Evolutionary conservation across 108 stramenopile species (phyloP).

Genomic region (Schizochytrium sp.): DNA sequence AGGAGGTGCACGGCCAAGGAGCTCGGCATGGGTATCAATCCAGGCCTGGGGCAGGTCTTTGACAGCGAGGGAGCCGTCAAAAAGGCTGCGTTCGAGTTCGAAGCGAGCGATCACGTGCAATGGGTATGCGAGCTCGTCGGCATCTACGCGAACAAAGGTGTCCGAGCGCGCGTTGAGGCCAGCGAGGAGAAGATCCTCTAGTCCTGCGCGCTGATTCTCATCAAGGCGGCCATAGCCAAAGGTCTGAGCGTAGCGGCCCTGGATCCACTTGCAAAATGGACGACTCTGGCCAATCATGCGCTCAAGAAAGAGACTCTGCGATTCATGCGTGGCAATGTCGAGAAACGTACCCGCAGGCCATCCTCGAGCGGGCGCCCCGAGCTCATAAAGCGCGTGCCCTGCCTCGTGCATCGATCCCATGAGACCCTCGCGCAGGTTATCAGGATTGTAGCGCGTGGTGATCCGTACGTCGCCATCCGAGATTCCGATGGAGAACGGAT

Average conservation of each 20-base stretch:
- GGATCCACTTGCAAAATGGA: constrained; percentile 63
- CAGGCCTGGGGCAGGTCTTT: constrained; percentile 62
- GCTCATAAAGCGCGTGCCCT: constrained; percentile 86
- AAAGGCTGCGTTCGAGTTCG: constrained; percentile 68
- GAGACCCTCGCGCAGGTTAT: constrained; percentile 75
- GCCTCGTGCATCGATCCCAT: constrained; percentile 77
- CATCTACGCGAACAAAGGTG: constrained; percentile 72
- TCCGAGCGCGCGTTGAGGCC: constrained; percentile 65
- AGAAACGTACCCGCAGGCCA: constrained; percentile 55
- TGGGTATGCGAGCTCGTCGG: constrained; percentile 83
- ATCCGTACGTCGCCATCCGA: constrained; percentile 70
- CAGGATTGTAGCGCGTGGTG: constrained; percentile 62
- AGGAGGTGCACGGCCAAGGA: constrained; percentile 64
- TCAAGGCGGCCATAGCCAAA: constrained; percentile 42
- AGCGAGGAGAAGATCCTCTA: constrained; percentile 58
- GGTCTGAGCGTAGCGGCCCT: constrained; percentile 50
- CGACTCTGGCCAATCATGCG: constrained; percentile 64
- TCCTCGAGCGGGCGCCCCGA: constrained; percentile 47
- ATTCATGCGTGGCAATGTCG: constrained; percentile 79
- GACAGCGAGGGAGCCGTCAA: constrained; percentile 58
- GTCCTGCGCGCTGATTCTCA: constrained; percentile 32
- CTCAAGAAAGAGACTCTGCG: constrained; percentile 79
- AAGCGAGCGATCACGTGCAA: constrained; percentile 81
- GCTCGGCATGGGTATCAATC: constrained; percentile 65
- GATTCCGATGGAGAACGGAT: constrained; percentile 76